These are phyloP conservation scores for Moringa oleifera DNA, from an alignment of 345 rosid species.

Conservation along the genomic window DNA sequence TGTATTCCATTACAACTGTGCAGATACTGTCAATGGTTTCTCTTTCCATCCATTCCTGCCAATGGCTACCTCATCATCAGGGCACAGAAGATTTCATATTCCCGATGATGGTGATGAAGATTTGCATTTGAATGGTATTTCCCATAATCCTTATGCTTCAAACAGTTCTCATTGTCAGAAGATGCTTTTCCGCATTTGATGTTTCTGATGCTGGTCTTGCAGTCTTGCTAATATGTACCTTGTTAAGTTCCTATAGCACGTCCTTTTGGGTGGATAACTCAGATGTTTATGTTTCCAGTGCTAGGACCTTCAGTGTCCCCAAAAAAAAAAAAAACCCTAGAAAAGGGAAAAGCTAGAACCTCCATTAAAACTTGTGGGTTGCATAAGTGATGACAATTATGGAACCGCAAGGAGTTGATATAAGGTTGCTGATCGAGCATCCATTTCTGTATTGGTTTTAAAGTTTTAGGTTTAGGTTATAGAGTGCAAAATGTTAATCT, in stretches of 20 bases:
- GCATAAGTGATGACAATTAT: no score
- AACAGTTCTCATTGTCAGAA: background rate
- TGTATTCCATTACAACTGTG: background rate
- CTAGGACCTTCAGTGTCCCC: background rate
- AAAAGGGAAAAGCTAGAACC: no score
- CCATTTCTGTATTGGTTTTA: no score
- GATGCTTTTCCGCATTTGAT: background rate
- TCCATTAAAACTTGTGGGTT: no score
- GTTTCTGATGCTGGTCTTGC: background rate
- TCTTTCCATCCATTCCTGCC: slow-evolving; percentile 89
- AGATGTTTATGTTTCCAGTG: background rate
- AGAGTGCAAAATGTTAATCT: no score
- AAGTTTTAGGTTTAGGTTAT: no score
- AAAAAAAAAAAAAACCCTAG: no score
- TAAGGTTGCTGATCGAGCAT: no score
- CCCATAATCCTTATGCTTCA: background rate
- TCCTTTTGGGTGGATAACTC: background rate
- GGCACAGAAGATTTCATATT: slow-evolving; percentile 69
- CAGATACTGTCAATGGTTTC: slow-evolving; percentile 86
- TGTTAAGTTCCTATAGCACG: background rate
- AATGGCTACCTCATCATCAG: slow-evolving; percentile 92
- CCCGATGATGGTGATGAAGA: slow-evolving; percentile 45
- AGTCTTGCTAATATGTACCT: background rate
- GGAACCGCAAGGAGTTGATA: no score
- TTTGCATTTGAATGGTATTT: slow-evolving; percentile 43